phyloP scores from a whole-genome alignment of 2,329 filamentous ascomycete species.

The Talaromyces sp. region DNA sequence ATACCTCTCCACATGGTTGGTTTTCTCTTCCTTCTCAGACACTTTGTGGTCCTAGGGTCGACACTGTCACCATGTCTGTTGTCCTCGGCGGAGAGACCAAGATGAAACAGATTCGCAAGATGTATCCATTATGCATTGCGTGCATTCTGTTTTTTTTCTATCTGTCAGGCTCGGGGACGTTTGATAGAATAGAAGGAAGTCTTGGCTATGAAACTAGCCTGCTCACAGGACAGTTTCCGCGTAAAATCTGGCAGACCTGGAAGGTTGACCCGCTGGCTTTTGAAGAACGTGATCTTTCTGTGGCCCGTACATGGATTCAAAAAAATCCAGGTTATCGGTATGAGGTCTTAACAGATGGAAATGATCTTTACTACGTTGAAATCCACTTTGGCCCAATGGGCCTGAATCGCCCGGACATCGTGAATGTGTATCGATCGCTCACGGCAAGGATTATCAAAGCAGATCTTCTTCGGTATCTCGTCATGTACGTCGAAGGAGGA shows the following conservation, averaged over 20 bases:
- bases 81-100: background rate
- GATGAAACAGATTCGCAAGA: conserved; percentile 42
- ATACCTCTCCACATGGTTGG: background rate
- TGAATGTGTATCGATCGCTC: conserved; percentile 55
- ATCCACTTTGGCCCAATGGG: conserved; percentile 60
- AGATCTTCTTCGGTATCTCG: conserved; percentile 59
- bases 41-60: background rate
- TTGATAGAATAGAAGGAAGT: conserved; percentile 20
- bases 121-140: conserved; percentile 42
- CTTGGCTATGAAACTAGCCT: conserved; percentile 12
- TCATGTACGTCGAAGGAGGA: conserved; percentile 63
- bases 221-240: conserved; percentile 45
- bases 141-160: conserved; percentile 43
- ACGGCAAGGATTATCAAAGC: conserved; percentile 59
- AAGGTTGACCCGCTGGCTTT: conserved; percentile 63
- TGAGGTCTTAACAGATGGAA: conserved; percentile 64
- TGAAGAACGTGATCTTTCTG: conserved; percentile 56
- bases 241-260: conserved; percentile 74
- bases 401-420: conserved; percentile 61
- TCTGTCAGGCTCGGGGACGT: conserved; percentile 40
- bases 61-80: background rate
- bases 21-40: background rate
- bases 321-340: conserved; percentile 64
- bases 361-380: conserved; percentile 62
- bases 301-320: conserved; percentile 58